These are phyloP conservation scores for Dipsacomyces acuminosporus DNA, from an alignment of 371 early-diverging fungal species.

Conservation along the genomic window DNA sequence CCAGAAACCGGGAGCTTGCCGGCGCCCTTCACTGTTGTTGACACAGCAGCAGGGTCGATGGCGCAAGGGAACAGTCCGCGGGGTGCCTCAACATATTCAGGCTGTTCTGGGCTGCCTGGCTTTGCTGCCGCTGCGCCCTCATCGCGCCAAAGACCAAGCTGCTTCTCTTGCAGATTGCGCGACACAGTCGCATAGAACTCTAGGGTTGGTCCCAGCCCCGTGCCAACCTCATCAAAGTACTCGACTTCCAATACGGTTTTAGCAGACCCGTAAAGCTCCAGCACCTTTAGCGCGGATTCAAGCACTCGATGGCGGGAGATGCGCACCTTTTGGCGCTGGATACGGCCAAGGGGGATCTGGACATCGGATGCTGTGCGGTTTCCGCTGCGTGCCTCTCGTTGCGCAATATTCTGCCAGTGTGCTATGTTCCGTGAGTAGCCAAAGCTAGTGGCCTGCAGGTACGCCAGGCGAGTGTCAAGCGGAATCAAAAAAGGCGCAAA, in stretches of 20 bases:
- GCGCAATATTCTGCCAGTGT: constrained; percentile 52
- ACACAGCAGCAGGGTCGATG: constrained; percentile 17
- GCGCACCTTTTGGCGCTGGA: constrained; percentile 80
- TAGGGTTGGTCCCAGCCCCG: constrained; percentile 89
- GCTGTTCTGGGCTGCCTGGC: not conserved
- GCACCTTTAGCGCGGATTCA: constrained; percentile 73
- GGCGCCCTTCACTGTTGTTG: not conserved
- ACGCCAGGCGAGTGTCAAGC: constrained; percentile 74
- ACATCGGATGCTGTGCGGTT: not conserved
- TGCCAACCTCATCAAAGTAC: constrained; percentile 90
- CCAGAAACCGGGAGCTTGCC: constrained; percentile 6
- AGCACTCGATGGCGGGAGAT: constrained; percentile 70
- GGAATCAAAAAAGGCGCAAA: constrained; percentile 78
- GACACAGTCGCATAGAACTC: constrained; percentile 86
- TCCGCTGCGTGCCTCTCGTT: constrained; percentile 45
- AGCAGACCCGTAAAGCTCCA: constrained; percentile 69
- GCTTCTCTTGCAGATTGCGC: constrained; percentile 62
- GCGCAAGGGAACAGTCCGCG: constrained; percentile 75
- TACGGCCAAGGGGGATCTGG: constrained; percentile 57
- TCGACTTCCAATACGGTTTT: constrained; percentile 80
- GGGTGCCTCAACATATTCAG: constrained; percentile 8
- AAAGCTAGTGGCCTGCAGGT: constrained; percentile 77
- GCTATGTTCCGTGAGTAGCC: constrained; percentile 73
- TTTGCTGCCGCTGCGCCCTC: constrained; percentile 12
- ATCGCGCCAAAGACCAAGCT: constrained; percentile 60